These are phyloP conservation scores for Choiromyces venosus DNA, from an alignment of 495 filamentous ascomycete genomes.

Conservation along the genomic window DNA sequence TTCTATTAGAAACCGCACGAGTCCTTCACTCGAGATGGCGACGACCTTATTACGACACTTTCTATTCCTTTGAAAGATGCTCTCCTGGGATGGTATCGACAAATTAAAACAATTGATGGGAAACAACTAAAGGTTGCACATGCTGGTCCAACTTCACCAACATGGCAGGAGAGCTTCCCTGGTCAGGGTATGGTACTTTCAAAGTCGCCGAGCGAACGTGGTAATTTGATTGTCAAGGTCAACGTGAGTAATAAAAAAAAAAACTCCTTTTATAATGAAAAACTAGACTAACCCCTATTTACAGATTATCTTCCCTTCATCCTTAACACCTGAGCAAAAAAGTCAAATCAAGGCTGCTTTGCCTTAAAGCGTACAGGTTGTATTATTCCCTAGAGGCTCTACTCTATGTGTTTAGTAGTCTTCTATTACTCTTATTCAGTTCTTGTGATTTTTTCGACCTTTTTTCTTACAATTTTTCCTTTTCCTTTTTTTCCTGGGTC, in stretches of 20 bases:
- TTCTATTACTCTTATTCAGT: constrained; percentile 6
- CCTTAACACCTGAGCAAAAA: constrained; percentile 70
- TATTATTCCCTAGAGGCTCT: constrained; percentile 6
- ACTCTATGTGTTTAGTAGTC: neutral
- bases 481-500: constrained; percentile 12
- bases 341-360: constrained; percentile 70
- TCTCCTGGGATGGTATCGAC: constrained; percentile 88
- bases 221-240: constrained; percentile 81
- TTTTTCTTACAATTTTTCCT: neutral
- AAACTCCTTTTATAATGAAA: neutral
- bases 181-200: constrained; percentile 83
- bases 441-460: neutral
- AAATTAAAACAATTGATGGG: constrained; percentile 87
- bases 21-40: constrained; percentile 73
- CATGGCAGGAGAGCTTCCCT: constrained; percentile 73
- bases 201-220: constrained; percentile 75
- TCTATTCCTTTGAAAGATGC: constrained; percentile 90
- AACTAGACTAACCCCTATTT: neutral
- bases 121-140: constrained; percentile 71
- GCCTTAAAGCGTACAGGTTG: constrained; percentile 22
- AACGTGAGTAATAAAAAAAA: constrained; percentile 57
- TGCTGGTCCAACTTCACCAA: constrained; percentile 76
- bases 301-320: constrained; percentile 61
- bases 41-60: constrained; percentile 71
- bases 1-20: constrained; percentile 68